These are phyloP conservation scores for Phoenix roebelenii DNA, from an alignment of 176 grass and related monocot species.

Conservation along the genomic window DNA sequence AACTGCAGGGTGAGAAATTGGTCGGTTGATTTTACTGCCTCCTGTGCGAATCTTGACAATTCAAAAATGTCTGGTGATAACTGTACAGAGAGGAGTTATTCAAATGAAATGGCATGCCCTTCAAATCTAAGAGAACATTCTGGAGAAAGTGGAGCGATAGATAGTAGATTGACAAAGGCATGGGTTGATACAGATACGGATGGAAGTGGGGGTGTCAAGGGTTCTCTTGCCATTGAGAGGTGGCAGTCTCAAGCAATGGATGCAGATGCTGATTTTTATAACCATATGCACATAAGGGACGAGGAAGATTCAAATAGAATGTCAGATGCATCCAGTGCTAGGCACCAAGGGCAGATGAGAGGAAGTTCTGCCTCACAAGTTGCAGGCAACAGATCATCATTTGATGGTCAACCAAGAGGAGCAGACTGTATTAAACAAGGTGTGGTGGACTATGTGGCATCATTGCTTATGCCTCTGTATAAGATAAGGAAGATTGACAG, in stretches of 20 bases:
- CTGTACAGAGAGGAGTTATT: slow-evolving; percentile 41
- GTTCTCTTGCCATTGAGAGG: slow-evolving; percentile 82
- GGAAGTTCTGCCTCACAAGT: slow-evolving; percentile 59
- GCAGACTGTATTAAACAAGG: slow-evolving; percentile 78
- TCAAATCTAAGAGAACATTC: slow-evolving; percentile 53
- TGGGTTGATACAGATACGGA: slow-evolving; percentile 85
- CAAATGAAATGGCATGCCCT: slow-evolving; percentile 54
- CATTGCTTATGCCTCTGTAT: slow-evolving; percentile 79
- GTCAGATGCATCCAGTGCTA: not conserved
- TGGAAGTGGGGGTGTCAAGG: slow-evolving; percentile 80
- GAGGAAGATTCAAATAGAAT: slow-evolving; percentile 55
- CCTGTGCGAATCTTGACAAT: slow-evolving; percentile 56
- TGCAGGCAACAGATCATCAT: slow-evolving; percentile 57
- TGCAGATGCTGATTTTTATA: slow-evolving; percentile 90
- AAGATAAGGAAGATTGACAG: slow-evolving; percentile 71
- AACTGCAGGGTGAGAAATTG: slow-evolving; percentile 56
- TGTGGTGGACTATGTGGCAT: slow-evolving; percentile 75
- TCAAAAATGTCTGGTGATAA: slow-evolving; percentile 64
- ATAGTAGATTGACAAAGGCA: slow-evolving; percentile 61
- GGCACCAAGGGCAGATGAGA: slow-evolving; percentile 38
- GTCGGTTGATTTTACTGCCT: slow-evolving; percentile 29
- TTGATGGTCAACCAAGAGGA: slow-evolving; percentile 51
- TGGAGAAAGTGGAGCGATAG: slow-evolving; percentile 47
- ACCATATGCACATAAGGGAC: slow-evolving; percentile 51
- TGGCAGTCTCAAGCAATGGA: slow-evolving; percentile 95